Evolutionary conservation across 352 stramenopile species (phyloP).

Genomic region (Phytophthora constricta): DNA sequence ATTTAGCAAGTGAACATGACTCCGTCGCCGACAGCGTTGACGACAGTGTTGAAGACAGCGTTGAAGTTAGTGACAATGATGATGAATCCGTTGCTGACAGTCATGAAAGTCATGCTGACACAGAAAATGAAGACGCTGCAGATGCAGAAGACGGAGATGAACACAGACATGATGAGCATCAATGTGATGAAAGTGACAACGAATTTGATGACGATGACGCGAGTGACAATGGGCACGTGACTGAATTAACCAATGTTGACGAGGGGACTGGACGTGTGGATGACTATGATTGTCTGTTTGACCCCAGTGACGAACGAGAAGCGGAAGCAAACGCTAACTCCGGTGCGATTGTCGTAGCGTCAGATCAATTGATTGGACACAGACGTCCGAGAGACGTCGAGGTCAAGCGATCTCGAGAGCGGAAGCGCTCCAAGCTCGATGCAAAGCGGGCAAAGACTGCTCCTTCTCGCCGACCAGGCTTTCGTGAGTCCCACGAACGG

Average conservation of each 20-base stretch:
- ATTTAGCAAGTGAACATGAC: background rate
- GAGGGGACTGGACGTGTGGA: background rate
- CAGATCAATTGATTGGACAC: background rate
- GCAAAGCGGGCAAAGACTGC: background rate
- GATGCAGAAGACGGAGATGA: background rate
- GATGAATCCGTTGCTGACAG: no score
- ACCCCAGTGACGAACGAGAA: background rate
- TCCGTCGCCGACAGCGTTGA: no score
- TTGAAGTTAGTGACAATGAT: no score
- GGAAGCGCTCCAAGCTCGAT: background rate
- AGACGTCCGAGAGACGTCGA: background rate
- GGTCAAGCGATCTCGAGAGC: background rate
- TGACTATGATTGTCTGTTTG: background rate
- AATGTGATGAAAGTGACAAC: no score
- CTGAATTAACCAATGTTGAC: background rate
- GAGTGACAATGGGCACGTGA: background rate
- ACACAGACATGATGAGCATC: no score
- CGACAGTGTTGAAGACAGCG: no score
- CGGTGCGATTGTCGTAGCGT: no score
- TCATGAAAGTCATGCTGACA: no score
- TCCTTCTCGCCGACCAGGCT: background rate
- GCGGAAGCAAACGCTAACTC: background rate
- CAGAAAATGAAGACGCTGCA: no score
- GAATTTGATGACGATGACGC: background rate
- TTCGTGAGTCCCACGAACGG: background rate